These are phyloP conservation scores for Fusarium chaquense DNA, from an alignment of 2,329 filamentous ascomycete genomes.

Conservation along the genomic window DNA sequence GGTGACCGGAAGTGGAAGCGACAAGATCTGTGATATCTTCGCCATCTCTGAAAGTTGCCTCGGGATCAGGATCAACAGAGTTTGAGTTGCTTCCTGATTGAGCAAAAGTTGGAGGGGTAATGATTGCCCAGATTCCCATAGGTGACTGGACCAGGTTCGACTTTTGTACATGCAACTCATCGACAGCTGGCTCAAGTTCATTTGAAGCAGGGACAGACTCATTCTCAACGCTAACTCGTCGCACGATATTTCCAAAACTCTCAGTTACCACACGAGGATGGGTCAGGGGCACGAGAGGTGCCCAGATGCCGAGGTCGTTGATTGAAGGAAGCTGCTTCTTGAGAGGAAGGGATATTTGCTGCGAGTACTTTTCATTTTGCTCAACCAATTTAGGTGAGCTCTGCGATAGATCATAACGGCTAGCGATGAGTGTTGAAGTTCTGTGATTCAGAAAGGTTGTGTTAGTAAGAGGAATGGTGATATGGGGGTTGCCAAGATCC, in stretches of 20 bases:
- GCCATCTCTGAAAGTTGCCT: slow-evolving; percentile 39
- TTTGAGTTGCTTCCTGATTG: slow-evolving; percentile 20
- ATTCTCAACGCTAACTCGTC: slow-evolving; percentile 66
- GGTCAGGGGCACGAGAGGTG: slow-evolving; percentile 73
- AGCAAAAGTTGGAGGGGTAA: slow-evolving; percentile 61
- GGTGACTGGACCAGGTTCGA: slow-evolving; percentile 55
- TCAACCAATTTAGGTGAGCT: slow-evolving; percentile 41
- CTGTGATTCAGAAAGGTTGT: slow-evolving; percentile 80
- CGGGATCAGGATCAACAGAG: slow-evolving; percentile 36
- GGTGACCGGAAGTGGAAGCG: slow-evolving; percentile 44
- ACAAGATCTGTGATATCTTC: slow-evolving; percentile 40
- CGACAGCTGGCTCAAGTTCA: slow-evolving; percentile 76
- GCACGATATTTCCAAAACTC: slow-evolving; percentile 83
- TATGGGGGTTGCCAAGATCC: slow-evolving; percentile 52
- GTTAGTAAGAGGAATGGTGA: slow-evolving; percentile 77
- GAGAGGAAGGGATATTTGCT: slow-evolving; percentile 51
- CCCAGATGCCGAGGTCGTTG: slow-evolving; percentile 48
- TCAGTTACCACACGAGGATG: slow-evolving; percentile 70
- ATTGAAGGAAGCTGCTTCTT: slow-evolving; percentile 37
- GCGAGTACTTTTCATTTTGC: slow-evolving; percentile 55
- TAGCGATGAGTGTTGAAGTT: slow-evolving; percentile 67
- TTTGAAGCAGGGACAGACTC: slow-evolving; percentile 71
- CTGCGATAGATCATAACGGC: slow-evolving; percentile 47
- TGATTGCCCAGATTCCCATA: slow-evolving; percentile 79
- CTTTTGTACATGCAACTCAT: slow-evolving; percentile 64